phyloP scores from a whole-genome alignment of 352 stramenopile species.

The Thraustochytrium striatum region DNA sequence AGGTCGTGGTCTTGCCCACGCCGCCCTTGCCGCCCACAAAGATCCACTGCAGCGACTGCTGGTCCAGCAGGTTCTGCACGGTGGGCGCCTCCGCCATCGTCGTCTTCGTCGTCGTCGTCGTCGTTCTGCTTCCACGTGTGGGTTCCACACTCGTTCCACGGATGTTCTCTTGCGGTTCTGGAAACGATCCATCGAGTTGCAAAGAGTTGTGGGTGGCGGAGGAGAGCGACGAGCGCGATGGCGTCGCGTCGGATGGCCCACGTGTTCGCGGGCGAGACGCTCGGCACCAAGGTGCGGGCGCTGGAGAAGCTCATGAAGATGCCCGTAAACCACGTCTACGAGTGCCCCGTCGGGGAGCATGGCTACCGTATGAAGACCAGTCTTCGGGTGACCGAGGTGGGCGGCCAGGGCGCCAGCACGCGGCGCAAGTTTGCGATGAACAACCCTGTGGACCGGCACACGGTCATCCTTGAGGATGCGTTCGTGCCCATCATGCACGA shows the following conservation, averaged over 20 bases:
- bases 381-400: neutral
- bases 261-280: neutral
- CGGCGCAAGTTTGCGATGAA: neutral
- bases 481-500: slow-evolving; percentile 7
- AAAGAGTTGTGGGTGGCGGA: too few species aligned
- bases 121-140: too few species aligned
- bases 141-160: too few species aligned
- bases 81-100: slow-evolving; percentile 39
- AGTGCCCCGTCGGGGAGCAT: slow-evolving; percentile 24
- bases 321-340: slow-evolving; percentile 16
- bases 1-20: slow-evolving; percentile 95
- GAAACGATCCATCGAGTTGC: too few species aligned
- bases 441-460: neutral
- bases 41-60: slow-evolving; percentile 64
- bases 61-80: slow-evolving; percentile 51
- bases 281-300: slow-evolving; percentile 24
- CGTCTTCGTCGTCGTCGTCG: slow-evolving; percentile 43
- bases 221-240: too few species aligned
- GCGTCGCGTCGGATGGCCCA: too few species aligned
- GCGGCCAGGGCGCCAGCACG: neutral
- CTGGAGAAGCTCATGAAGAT: slow-evolving; percentile 3
- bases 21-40: slow-evolving; percentile 89
- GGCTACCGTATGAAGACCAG: slow-evolving; percentile 36
- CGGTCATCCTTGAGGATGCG: neutral
- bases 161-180: too few species aligned